A percentile compares a stretch with the other conserved stretches of the same genome.
phyloP scores from a whole-genome alignment of 139 green algal genomes.

The Chlorella sp. region DNA sequence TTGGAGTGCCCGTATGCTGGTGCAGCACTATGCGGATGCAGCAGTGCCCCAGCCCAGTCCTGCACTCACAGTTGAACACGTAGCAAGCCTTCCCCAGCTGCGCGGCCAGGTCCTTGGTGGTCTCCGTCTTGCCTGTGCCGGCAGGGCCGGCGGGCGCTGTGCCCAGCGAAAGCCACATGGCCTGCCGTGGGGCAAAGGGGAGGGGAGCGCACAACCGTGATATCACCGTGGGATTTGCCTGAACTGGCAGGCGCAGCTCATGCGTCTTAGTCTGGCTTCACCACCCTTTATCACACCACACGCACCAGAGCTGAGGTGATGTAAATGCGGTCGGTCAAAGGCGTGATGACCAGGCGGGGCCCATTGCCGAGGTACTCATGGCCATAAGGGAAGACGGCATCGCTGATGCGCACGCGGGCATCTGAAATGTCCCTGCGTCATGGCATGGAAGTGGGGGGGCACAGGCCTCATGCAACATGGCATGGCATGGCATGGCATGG shows the following conservation, averaged over 20 bases:
- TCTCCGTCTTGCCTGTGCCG: constrained; percentile 94
- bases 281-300: no score
- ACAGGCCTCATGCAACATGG: neutral
- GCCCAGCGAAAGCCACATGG: constrained; percentile 86
- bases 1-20: no score
- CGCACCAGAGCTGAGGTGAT: constrained; percentile 89
- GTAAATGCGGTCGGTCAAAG: constrained; percentile 93
- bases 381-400: constrained; percentile 87
- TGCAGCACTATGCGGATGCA: no score
- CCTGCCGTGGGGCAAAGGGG: constrained; percentile 31
- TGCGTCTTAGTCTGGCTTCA: no score
- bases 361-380: constrained; percentile 88
- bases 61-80: constrained; percentile 90
- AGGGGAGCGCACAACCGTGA: no score
- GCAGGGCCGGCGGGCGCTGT: constrained; percentile 82
- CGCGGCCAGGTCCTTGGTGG: constrained; percentile 87
- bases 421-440: constrained; percentile 47
- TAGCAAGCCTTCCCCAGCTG: constrained; percentile 87
- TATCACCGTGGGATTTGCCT: no score
- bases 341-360: constrained; percentile 92
- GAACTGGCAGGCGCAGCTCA: no score
- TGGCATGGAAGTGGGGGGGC: no score
- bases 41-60: neutral
- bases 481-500: neutral
- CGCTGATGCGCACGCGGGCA: constrained; percentile 87